A percentile compares a stretch with the other conserved stretches of the same genome.
These are phyloP conservation scores for Clonostachys sp. DNA, from an alignment of 2,329 filamentous ascomycete species.

Conservation along the genomic window DNA sequence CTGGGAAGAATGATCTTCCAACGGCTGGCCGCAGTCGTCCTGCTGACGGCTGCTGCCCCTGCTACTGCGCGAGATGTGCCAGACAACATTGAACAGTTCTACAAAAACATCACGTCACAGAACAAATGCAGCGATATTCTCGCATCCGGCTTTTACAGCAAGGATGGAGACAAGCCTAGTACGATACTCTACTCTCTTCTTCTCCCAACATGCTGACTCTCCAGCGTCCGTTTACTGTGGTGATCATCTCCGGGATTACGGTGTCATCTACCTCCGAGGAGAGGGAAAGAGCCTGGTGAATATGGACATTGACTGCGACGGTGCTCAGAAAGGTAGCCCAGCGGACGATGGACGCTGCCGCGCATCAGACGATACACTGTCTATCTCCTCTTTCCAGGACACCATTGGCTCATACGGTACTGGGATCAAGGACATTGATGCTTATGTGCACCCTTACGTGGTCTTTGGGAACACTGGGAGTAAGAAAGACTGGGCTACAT, in stretches of 20 bases:
- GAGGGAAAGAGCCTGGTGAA: slow-evolving; percentile 16
- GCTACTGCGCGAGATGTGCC: no score
- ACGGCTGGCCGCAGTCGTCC: no score
- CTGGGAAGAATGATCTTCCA: no score
- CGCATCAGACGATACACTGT: slow-evolving; percentile 33
- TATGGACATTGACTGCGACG: slow-evolving; percentile 58
- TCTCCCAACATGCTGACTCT: no score
- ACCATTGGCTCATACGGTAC: slow-evolving; percentile 27
- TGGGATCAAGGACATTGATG: slow-evolving; percentile 35
- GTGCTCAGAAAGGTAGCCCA: slow-evolving; percentile 28
- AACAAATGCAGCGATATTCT: background rate
- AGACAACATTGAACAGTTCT: no score
- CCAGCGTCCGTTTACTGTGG: no score
- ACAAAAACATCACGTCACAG: no score
- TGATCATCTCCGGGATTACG: no score
- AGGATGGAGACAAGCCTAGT: no score
- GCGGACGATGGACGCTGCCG: slow-evolving; percentile 38
- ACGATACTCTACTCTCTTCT: no score
- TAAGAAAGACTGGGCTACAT: slow-evolving; percentile 23
- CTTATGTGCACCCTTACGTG: slow-evolving; percentile 47
- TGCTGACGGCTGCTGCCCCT: no score
- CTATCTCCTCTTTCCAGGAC: slow-evolving; percentile 40
- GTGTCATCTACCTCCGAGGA: no score
- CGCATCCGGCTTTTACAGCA: background rate
- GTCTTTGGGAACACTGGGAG: slow-evolving; percentile 41